Evolutionary conservation across 805 yeast genomes (phyloP), one percentile per base, ranked within the genome.

Genomic region (Yarrowia sp.): DNA sequence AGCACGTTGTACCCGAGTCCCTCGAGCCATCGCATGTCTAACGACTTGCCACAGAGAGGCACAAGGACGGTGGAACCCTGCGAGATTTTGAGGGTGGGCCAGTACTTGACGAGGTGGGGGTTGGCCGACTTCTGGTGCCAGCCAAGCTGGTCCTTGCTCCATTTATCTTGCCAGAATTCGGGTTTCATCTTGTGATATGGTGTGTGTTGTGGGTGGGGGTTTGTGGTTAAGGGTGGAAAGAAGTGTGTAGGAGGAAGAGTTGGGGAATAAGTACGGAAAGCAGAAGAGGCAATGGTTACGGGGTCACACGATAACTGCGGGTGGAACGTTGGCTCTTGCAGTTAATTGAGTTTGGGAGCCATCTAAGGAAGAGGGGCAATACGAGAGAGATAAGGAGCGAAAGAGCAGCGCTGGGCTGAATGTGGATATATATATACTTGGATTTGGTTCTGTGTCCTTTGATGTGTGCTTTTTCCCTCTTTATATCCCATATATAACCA

Each of bases 81-180:
- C 8, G 46, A 9, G 10, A 54, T 38, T 14, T 54, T 38, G 26
- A 54, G 61, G 16, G 61, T 54, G 35, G 61, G 61, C 61, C 61
- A 54, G 61, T 54, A 54, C 46, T 54, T 54, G 24, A 14, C 21
- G 24, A 54, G 61, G 4, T 54, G 61, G 46, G 61, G 61, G 46
- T 54, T 54, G 46, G 61, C 61, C 12, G 44, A 38, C 61, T 54
- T 54, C 4, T 38, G 61, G 61, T 54, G 61, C 61, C 61, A 54
- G 61, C 61, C 61, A 38, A 38, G 24, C 61, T 54, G 61, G 46
- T 54, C 61, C 46, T 54, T 36, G 61, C 17, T 28, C 61, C 61
- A 54, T 54, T 46, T 33, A n/a, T 54, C 35, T 38, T 54, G 61
- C 61, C 61, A 54, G 61, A 54, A 54, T 54, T 54, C 61, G 61